A percentile compares a stretch with the other conserved stretches of the same genome.
phyloP scores from a whole-genome alignment of 306 rosid species.

The Glycine latifolia region DNA sequence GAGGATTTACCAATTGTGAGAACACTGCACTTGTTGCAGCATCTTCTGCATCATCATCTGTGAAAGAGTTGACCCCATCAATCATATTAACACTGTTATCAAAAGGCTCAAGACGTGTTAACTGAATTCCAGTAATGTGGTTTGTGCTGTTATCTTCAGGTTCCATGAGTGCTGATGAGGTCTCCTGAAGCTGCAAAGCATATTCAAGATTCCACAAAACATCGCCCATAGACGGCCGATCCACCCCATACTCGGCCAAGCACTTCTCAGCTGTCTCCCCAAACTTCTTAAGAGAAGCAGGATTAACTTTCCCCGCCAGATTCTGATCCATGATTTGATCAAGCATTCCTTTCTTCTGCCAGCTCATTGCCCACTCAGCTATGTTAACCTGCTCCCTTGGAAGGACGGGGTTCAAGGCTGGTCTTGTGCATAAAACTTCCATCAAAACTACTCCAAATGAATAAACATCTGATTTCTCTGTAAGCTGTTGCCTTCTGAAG shows the following conservation, averaged over 20 bases:
- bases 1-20: constrained; percentile 94
- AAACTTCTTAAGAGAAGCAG: constrained; percentile 89
- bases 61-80: constrained; percentile 62
- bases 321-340: constrained; percentile 93
- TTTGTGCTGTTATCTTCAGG: constrained; percentile 97
- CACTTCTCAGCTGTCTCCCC: constrained; percentile 99
- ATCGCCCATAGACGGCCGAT: constrained; percentile 98
- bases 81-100: constrained; percentile 86
- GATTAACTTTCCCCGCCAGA: constrained; percentile 82
- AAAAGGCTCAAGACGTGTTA: constrained; percentile 75
- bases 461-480: constrained; percentile 97
- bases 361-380: constrained; percentile 97
- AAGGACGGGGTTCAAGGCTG: constrained; percentile 95
- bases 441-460: constrained; percentile 95
- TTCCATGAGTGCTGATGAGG: constrained; percentile 80
- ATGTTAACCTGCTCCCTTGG: constrained; percentile 96
- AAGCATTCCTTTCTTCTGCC: constrained; percentile 98
- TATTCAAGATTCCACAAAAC: constrained; percentile 96
- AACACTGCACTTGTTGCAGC: constrained; percentile 92
- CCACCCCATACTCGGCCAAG: constrained; percentile 88
- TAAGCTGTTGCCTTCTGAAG: constrained; percentile 95
- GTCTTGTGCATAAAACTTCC: constrained; percentile 98
- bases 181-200: constrained; percentile 92
- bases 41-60: constrained; percentile 77
- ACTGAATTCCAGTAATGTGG: constrained; percentile 85